Evolutionary conservation across 352 stramenopile genomes (phyloP).

Genomic region (Lagenidium giganteum): DNA sequence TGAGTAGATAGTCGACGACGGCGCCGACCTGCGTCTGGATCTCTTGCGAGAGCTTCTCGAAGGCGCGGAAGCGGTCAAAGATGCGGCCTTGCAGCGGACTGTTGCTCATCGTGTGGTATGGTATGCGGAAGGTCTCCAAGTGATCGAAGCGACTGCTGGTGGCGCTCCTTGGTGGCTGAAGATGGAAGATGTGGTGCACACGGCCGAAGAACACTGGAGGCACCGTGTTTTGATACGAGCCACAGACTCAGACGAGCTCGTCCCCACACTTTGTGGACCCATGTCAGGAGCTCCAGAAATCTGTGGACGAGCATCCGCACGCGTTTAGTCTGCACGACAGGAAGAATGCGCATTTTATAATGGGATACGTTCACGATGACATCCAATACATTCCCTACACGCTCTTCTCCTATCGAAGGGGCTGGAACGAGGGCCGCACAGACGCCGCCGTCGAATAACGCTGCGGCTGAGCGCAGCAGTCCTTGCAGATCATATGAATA

Average conservation of each 20-base stretch:
- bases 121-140: too few species aligned
- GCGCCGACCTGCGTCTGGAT: neutral
- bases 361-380: slow-evolving; percentile 9
- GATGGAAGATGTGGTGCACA: neutral
- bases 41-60: slow-evolving; percentile 16
- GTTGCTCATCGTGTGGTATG: too few species aligned
- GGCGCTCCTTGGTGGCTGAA: too few species aligned
- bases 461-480: slow-evolving; percentile 45
- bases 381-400: slow-evolving; percentile 1
- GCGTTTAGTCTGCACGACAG: too few species aligned
- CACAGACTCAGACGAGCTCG: too few species aligned
- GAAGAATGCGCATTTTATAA: too few species aligned
- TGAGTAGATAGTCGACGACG: slow-evolving; percentile 6
- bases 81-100: slow-evolving; percentile 11
- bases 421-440: slow-evolving; percentile 19
- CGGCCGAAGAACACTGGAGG: too few species aligned
- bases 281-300: too few species aligned
- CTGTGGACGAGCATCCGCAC: too few species aligned
- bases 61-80: slow-evolving; percentile 14
- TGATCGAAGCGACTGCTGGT: too few species aligned
- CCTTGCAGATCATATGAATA: slow-evolving; percentile 31
- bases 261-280: too few species aligned
- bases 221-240: too few species aligned
- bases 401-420: neutral
- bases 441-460: slow-evolving; percentile 33